Percentiles rank a stretch among this genome's conserved stretches.
phyloP scores from a whole-genome alignment of 2,329 filamentous ascomycete species.

The Thermothelomyces thermophilus region DNA sequence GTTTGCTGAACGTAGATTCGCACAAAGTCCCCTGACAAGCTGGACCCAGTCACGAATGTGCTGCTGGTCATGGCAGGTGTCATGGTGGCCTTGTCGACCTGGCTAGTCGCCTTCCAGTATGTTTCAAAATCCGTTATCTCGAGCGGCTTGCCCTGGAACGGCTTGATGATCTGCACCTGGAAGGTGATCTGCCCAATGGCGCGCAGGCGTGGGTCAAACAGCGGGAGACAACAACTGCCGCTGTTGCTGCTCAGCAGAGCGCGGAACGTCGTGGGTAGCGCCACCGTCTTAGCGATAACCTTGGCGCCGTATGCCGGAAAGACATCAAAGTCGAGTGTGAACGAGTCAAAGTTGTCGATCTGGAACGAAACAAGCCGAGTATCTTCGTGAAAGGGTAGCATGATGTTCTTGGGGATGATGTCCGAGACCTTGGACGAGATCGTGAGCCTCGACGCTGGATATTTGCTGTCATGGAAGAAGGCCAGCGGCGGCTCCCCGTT shows the following conservation, averaged over 20 bases:
- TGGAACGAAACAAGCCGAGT: conserved; percentile 92
- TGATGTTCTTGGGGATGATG: conserved; percentile 90
- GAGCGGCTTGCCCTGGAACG: conserved; percentile 83
- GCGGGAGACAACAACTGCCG: conserved; percentile 73
- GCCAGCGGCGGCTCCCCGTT: conserved; percentile 67
- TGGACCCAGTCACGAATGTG: conserved; percentile 88
- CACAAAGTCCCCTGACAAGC: conserved; percentile 91
- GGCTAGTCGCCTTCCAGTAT: conserved; percentile 98
- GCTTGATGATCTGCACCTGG: conserved; percentile 92
- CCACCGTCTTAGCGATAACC: conserved; percentile 92
- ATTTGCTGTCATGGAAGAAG: conserved; percentile 97
- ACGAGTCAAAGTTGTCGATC: conserved; percentile 85
- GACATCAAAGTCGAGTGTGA: conserved; percentile 94
- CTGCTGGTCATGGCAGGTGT: conserved; percentile 51
- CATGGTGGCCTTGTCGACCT: conserved; percentile 58
- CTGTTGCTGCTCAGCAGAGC: conserved; percentile 62
- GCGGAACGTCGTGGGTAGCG: conserved; percentile 79
- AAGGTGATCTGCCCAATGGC: conserved; percentile 93
- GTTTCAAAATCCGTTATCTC: conserved; percentile 98
- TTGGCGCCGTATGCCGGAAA: conserved; percentile 97
- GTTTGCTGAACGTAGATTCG: conserved; percentile 89
- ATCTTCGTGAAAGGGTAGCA: conserved; percentile 93
- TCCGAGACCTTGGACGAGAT: conserved; percentile 96
- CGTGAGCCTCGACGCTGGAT: conserved; percentile 87
- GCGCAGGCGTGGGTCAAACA: conserved; percentile 86